Conservation (phyloP, 139 green algal genomes). For the Chlorella ohadii region DNA sequence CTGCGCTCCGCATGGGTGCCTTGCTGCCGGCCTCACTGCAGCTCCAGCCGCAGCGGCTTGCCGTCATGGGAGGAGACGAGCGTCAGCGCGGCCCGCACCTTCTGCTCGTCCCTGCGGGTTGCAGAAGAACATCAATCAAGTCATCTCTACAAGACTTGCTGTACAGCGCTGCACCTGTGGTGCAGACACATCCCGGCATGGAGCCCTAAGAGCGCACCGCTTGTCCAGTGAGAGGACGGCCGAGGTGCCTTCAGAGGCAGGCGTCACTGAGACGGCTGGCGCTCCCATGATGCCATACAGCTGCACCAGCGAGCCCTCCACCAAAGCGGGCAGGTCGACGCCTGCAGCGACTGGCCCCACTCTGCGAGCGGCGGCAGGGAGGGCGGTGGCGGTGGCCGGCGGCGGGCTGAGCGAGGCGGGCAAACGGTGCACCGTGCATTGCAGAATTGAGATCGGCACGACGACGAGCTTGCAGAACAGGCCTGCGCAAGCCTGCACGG, state of each 20-base stretch:
- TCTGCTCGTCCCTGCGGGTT: slow-evolving; percentile 6
- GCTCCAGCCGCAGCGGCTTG: slow-evolving; percentile 24
- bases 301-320: neutral
- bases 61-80: slow-evolving; percentile 11
- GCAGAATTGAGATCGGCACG: neutral
- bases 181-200: too few species aligned
- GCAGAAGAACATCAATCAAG: too few species aligned
- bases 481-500: neutral
- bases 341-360: neutral
- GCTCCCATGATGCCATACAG: slow-evolving; percentile 5
- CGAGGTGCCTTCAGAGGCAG: neutral
- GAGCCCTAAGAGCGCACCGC: neutral
- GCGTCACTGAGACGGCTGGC: neutral
- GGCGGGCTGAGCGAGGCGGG: neutral
- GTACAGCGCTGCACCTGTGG: too few species aligned
- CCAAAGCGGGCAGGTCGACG: neutral
- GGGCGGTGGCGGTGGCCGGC: neutral
- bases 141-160: too few species aligned
- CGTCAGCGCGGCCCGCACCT: neutral
- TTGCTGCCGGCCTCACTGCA: neutral
- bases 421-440: accelerated
- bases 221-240: neutral
- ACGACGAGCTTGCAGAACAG: neutral
- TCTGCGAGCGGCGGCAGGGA: neutral
- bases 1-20: too few species aligned